Evolutionary conservation across 1,284 basidiomycete genomes (phyloP), one percentile per base, ranked within the genome.

Genomic region (Stygiomarasmius scandens): DNA sequence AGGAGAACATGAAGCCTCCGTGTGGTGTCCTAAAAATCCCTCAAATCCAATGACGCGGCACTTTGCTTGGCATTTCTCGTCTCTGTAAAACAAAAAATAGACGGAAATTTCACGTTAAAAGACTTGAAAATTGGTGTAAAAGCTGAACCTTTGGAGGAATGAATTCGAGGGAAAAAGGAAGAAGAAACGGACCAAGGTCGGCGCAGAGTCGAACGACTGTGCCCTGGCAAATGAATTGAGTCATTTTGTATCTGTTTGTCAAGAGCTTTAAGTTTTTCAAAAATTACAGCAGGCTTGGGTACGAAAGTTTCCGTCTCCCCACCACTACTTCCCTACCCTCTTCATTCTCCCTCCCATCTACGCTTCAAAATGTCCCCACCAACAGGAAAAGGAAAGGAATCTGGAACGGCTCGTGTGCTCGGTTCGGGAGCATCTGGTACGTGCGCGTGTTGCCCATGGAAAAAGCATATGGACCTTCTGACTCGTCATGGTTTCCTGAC

Each of bases 341-440:
- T 36, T 25, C 41, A 34, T 44, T 44, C 55, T 52, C 56, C 47
- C 45, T 58, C 52, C 48, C 50, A 48, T 56, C 23, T 38, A 44
- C 50, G 52, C 27, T 27, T 53, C 64, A 63, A 59, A 58, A 89
- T 89, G 87, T 85, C 87, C 48, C 87, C 91, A 52, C 75, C 83
- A 56, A 65, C 81, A 59, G 81, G 78, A 56, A 87, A 86, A 69
- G 81, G 86, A 65, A 91, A 85, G 72, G 96, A 99, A 69, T 97
- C 95, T 58, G 94, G 90, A 25, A 82, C 91, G 27, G 96, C 96
- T 55, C 87, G 96, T 62, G 79, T 99, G 61, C 82, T 98, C 51
- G 96, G 96, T 44, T 96, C 95, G 36, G 96, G 95, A 58, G 79
- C 93, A 55, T 95, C 94, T 65, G 95, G 95, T 94, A 56, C 68